phyloP scores from a whole-genome alignment of 192 early-diverging fungal species.

The Backusella circina region DNA sequence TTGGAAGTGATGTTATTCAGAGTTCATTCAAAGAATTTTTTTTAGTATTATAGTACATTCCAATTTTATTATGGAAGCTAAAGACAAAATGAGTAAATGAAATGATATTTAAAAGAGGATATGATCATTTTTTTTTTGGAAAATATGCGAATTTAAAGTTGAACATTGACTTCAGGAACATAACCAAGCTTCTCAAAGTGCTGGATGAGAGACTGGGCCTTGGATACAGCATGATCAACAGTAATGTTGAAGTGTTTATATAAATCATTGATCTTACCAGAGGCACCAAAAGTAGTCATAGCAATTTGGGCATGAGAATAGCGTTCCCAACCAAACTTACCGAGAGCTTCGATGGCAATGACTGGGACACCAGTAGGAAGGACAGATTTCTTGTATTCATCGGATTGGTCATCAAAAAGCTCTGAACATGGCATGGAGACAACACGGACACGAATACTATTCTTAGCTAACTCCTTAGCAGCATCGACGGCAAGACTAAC shows the following conservation, averaged over 20 bases:
- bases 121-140: background rate
- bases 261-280: slow-evolving; percentile 73
- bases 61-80: background rate
- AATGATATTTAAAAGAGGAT: background rate
- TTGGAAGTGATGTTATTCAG: background rate
- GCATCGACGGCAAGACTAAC: slow-evolving; percentile 83
- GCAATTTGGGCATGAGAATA: slow-evolving; percentile 88
- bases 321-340: slow-evolving; percentile 85
- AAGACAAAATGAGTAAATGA: background rate
- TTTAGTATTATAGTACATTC: background rate
- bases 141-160: slow-evolving; percentile 9
- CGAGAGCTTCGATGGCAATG: slow-evolving; percentile 83
- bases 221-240: slow-evolving; percentile 62
- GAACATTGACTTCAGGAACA: slow-evolving; percentile 31
- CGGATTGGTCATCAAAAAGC: slow-evolving; percentile 81
- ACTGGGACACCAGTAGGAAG: slow-evolving; percentile 77
- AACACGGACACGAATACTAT: slow-evolving; percentile 66
- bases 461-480: slow-evolving; percentile 64
- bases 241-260: slow-evolving; percentile 84
- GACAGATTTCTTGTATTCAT: slow-evolving; percentile 80
- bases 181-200: slow-evolving; percentile 65
- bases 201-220: slow-evolving; percentile 71
- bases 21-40: background rate
- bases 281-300: slow-evolving; percentile 87
- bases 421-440: slow-evolving; percentile 94